Evolutionary conservation across 2,329 filamentous ascomycete genomes (phyloP).

Genomic region (Chaetomium sp.): DNA sequence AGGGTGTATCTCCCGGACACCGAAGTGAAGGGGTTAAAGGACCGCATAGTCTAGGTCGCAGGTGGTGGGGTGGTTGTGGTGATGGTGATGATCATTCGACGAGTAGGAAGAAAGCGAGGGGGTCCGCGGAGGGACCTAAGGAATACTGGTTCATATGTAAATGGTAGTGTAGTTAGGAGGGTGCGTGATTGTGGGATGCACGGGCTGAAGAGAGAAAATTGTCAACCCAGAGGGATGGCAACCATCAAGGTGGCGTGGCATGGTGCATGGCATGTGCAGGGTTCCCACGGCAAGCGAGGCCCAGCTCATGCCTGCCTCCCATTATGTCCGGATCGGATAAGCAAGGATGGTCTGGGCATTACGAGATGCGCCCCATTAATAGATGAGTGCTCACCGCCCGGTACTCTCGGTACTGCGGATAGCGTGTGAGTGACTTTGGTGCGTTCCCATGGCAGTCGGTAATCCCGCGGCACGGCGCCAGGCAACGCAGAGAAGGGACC

Average conservation of each 20-base stretch:
- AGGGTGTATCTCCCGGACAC: slow-evolving; percentile 56
- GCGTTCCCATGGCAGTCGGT: background rate
- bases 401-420: background rate
- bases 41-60: slow-evolving; percentile 49
- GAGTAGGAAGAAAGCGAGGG: slow-evolving; percentile 18
- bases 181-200: slow-evolving; percentile 11
- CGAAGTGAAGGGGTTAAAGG: slow-evolving; percentile 58
- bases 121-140: slow-evolving; percentile 21
- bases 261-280: slow-evolving; percentile 9
- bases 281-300: slow-evolving; percentile 21
- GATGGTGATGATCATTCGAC: background rate
- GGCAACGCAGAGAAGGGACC: background rate
- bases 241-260: slow-evolving; percentile 24
- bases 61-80: background rate
- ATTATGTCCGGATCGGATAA: slow-evolving; percentile 11
- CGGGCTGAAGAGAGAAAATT: slow-evolving; percentile 11
- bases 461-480: slow-evolving; percentile 8
- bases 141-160: slow-evolving; percentile 21
- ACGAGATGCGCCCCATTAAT: slow-evolving; percentile 18
- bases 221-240: slow-evolving; percentile 14
- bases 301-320: slow-evolving; percentile 19
- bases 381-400: slow-evolving; percentile 20
- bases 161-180: background rate
- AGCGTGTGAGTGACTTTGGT: background rate
- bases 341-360: slow-evolving; percentile 11